Evolutionary conservation across 176 grass and related monocot genomes (phyloP).

Genomic region (Oryza rufipogon): DNA sequence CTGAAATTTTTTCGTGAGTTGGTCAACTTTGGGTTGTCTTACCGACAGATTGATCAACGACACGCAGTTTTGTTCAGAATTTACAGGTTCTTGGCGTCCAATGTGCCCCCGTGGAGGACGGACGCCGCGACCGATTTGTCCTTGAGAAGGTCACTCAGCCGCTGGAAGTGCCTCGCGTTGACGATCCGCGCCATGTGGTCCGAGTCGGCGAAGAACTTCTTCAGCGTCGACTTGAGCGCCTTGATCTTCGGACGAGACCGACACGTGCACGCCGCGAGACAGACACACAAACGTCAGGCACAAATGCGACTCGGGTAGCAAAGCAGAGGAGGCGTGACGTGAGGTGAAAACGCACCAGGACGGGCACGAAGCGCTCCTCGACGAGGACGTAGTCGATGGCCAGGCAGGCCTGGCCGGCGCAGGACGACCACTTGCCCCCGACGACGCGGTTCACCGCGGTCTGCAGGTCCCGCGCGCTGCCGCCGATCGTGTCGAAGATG

Average conservation of each 20-base stretch:
- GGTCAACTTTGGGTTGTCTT: background rate
- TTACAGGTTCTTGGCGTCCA: constrained; percentile 71
- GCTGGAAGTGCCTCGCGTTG: constrained; percentile 69
- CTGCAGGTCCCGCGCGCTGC: constrained; percentile 51
- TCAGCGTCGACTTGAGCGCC: constrained; percentile 66
- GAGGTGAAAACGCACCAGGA: constrained; percentile 44
- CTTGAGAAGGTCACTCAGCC: constrained; percentile 59
- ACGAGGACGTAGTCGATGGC: constrained; percentile 88
- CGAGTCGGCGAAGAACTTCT: constrained; percentile 41
- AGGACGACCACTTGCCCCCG: constrained; percentile 82
- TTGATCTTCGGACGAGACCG: constrained; percentile 52
- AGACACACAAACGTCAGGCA: background rate
- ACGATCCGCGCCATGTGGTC: constrained; percentile 65
- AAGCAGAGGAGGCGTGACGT: background rate
- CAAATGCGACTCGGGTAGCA: background rate
- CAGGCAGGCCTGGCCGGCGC: constrained; percentile 86
- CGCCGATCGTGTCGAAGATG: constrained; percentile 69
- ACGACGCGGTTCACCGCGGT: constrained; percentile 56
- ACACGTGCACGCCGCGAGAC: background rate
- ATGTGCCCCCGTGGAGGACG: constrained; percentile 67
- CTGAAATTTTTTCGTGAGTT: constrained; percentile 32
- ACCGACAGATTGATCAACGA: background rate
- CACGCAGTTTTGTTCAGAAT: background rate
- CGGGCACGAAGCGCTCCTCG: constrained; percentile 70
- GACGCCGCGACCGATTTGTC: constrained; percentile 57